Base-by-base conservation (phyloP, 352 stramenopile species). In the Globisporangium viniferum region DNA sequence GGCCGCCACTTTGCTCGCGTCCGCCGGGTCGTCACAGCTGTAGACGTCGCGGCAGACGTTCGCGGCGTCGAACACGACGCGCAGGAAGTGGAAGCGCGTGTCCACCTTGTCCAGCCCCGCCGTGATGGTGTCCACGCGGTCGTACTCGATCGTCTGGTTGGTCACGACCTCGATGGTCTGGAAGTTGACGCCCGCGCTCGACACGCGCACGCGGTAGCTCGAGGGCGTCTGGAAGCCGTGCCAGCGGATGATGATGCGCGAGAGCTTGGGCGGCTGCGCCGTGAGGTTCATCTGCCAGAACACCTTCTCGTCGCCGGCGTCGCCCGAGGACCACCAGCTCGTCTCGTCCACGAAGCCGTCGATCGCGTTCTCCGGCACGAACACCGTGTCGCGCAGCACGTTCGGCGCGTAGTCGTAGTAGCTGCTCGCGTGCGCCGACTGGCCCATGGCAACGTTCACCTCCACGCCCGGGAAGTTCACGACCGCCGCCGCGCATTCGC, bases 221-320 rank as follows among this genome's bases (percentile, higher is more conserved):
- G 72, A 36, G 0, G 84, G 81, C 20, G 82, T 79, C 62, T 92
- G 61, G 74, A 84, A 93, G 24, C 85, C 85, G 71, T 94, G 83
- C 86, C 84, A 94, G 0, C 81, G 84, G 53, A 94, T 77, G 31
- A 94, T 73, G 56, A 93, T 77, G 14, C 85, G 78, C 44, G 73
- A 73, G n/a, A 91, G 67, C 1, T 69, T 69, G 4, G 83, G 73
- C 55, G 74, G 74, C 41, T 80, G 59, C 0, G 70, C 57, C 20
- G 82, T 89, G 68, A 94, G 74, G 66, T 94, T 92, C 20, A 92
- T 71, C 72, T 94, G 86, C 80, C 84, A 94, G 68, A 86, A 94
- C 2, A 89, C 73, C 10, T 70, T 62, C 46, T 88, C 73, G 33
- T 48, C 72, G 2, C 36, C 7, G 51, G 81, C 70, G 53, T 86